Percentiles rank a stretch among this genome's conserved stretches.
These are phyloP conservation scores for Fraxinus angustifolia DNA, from an alignment of 305 asterid genomes.

Conservation along the genomic window DNA sequence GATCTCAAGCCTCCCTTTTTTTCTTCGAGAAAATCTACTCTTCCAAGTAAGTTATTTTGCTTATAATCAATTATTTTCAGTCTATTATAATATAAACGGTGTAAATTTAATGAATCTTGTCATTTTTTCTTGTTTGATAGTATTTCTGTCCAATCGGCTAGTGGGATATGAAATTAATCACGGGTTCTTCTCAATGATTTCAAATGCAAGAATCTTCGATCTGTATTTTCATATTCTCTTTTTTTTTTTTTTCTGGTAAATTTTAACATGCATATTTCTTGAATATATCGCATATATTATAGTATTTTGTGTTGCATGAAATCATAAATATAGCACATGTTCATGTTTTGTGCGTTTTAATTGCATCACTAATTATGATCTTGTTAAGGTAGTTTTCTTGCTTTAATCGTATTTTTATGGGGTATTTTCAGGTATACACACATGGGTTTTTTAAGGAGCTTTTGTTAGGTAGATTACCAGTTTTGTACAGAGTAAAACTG, in stretches of 20 bases:
- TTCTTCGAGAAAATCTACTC: neutral
- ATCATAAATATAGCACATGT: slow-evolving; percentile 21
- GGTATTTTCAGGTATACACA: slow-evolving; percentile 33
- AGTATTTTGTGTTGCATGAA: slow-evolving; percentile 30
- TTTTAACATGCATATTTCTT: slow-evolving; percentile 11
- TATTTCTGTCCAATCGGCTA: slow-evolving; percentile 20
- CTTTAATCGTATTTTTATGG: slow-evolving; percentile 3
- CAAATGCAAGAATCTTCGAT: slow-evolving; percentile 18
- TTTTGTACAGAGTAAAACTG: slow-evolving; percentile 1
- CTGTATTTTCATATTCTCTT: neutral
- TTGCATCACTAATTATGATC: slow-evolving; percentile 16
- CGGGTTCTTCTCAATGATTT: slow-evolving; percentile 15
- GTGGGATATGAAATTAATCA: slow-evolving; percentile 25
- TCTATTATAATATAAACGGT: slow-evolving; percentile 7
- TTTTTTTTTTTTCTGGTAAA: neutral
- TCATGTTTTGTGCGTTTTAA: slow-evolving; percentile 18
- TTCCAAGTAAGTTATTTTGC: slow-evolving; percentile 28
- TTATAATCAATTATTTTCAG: neutral
- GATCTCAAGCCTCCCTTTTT: slow-evolving; percentile 31
- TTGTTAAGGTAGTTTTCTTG: neutral
- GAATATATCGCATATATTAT: neutral
- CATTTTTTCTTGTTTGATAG: neutral
- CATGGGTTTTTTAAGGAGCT: slow-evolving; percentile 22
- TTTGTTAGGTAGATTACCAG: neutral
- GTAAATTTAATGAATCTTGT: slow-evolving; percentile 26